Percentiles rank a stretch among this genome's conserved stretches.
These are phyloP conservation scores for Acanthamoeba lenticulata DNA, from an alignment of 208 protist species.

Conservation along the genomic window DNA sequence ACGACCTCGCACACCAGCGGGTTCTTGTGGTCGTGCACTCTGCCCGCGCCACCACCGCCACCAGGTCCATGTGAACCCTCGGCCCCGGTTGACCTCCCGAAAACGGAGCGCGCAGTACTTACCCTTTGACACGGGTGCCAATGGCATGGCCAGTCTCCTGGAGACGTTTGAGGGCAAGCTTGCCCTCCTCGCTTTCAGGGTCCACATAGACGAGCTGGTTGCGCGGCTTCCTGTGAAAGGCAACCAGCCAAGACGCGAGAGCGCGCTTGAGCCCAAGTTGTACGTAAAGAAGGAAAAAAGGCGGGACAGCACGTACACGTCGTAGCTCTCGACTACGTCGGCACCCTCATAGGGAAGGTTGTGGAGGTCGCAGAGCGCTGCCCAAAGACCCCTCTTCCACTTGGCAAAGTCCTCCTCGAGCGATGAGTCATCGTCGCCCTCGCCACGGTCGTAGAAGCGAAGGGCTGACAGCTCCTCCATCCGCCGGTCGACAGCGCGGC, in stretches of 20 bases:
- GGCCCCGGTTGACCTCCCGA: too few species aligned
- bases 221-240: slow-evolving; percentile 37
- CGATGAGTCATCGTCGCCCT: slow-evolving; percentile 87
- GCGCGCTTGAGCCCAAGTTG: not conserved
- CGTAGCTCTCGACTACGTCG: not conserved
- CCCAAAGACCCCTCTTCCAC: slow-evolving; percentile 85
- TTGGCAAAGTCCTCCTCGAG: slow-evolving; percentile 88
- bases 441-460: slow-evolving; percentile 78
- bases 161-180: not conserved
- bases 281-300: not conserved
- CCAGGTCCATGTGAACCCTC: not conserved
- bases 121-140: not conserved
- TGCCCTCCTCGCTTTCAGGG: not conserved
- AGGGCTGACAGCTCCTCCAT: slow-evolving; percentile 81
- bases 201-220: not conserved
- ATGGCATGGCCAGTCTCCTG: slow-evolving; percentile 34
- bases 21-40: slow-evolving; percentile 76
- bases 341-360: slow-evolving; percentile 12
- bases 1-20: slow-evolving; percentile 67
- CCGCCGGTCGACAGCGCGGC: slow-evolving; percentile 78
- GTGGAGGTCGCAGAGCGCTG: slow-evolving; percentile 13
- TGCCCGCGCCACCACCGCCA: not conserved
- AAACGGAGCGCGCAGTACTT: not conserved
- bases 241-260: not conserved
- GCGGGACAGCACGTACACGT: not conserved